phyloP scores from a whole-genome alignment of 805 yeast species.

The Candida chauliodis region DNA sequence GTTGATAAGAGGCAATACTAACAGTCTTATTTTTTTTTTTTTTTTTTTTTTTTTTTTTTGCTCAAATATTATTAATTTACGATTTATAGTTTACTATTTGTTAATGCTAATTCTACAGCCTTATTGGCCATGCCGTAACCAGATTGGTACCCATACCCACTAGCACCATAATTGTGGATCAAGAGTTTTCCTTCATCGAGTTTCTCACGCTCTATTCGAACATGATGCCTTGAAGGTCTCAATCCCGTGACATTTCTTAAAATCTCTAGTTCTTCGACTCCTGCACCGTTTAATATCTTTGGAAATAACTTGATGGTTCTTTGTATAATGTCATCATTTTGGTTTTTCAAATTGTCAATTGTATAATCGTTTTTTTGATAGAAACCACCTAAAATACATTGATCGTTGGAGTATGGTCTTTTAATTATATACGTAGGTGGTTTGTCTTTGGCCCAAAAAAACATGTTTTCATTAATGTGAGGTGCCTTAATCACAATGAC shows the following conservation, averaged over 20 bases:
- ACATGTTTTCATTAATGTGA: conserved; percentile 54
- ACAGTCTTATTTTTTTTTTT: too few species aligned
- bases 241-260: conserved; percentile 68
- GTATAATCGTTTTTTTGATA: conserved; percentile 62
- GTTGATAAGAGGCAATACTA: conserved; percentile 3
- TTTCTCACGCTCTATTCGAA: conserved; percentile 57
- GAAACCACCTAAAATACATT: conserved; percentile 73
- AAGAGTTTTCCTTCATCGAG: conserved; percentile 21
- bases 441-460: conserved; percentile 55
- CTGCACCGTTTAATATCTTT: conserved; percentile 36
- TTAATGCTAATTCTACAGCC: conserved; percentile 37
- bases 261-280: conserved; percentile 45
- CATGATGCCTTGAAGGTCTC: conserved; percentile 73
- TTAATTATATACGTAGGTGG: conserved; percentile 67
- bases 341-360: conserved; percentile 52
- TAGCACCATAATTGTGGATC: conserved; percentile 71
- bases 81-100: conserved; percentile 6
- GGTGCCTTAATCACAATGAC: conserved; percentile 72
- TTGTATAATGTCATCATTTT: conserved; percentile 58
- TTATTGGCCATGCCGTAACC: conserved; percentile 57
- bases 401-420: conserved; percentile 62
- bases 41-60: too few species aligned
- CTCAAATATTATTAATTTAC: background rate
- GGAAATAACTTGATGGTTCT: conserved; percentile 56
- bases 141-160: conserved; percentile 65